Evolutionary conservation across 371 early-diverging fungal species (phyloP).

Genomic region (Mucor velutinosus): DNA sequence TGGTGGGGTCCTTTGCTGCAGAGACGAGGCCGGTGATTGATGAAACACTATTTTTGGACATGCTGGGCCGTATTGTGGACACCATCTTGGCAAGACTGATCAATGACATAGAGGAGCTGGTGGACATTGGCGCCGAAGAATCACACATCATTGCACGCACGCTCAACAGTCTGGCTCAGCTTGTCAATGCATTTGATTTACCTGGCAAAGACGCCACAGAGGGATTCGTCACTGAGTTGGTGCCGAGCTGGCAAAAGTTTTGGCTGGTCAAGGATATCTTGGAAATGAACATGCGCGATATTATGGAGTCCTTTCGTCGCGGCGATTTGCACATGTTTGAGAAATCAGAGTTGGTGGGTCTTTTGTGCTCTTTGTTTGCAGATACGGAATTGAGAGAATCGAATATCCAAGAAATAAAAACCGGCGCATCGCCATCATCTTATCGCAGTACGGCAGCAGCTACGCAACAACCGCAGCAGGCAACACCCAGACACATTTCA

Average conservation of each 20-base stretch:
- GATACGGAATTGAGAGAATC: slow-evolving; percentile 65
- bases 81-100: slow-evolving; percentile 48
- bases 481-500: neutral
- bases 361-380: slow-evolving; percentile 72
- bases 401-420: slow-evolving; percentile 66
- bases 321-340: slow-evolving; percentile 61
- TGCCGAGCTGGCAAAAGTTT: slow-evolving; percentile 62
- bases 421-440: neutral
- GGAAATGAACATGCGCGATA: slow-evolving; percentile 70
- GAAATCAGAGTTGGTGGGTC: slow-evolving; percentile 54
- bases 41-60: slow-evolving; percentile 26
- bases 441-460: neutral
- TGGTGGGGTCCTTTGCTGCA: slow-evolving; percentile 47
- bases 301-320: slow-evolving; percentile 62
- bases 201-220: slow-evolving; percentile 45
- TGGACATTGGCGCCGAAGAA: slow-evolving; percentile 74
- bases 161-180: slow-evolving; percentile 53
- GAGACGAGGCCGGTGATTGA: slow-evolving; percentile 34
- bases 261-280: slow-evolving; percentile 64
- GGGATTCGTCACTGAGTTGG: slow-evolving; percentile 33
- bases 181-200: slow-evolving; percentile 55
- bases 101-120: slow-evolving; percentile 53
- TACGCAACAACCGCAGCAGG: neutral
- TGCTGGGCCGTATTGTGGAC: slow-evolving; percentile 54
- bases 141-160: slow-evolving; percentile 60